Evolutionary conservation across 257 asterid species (phyloP).

Genomic region (Haberlea rhodopensis): DNA sequence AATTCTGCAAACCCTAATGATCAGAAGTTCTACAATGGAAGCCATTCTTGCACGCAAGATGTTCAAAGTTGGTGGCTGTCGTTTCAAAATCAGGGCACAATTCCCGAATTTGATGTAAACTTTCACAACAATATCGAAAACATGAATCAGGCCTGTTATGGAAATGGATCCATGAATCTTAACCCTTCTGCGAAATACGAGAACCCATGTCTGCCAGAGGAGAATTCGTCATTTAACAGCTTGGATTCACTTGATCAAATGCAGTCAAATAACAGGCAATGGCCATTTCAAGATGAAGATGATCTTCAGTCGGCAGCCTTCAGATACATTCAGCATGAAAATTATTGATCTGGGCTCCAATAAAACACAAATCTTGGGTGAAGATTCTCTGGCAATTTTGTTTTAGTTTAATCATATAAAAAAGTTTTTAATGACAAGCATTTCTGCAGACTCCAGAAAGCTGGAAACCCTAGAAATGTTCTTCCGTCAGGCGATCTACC

Average conservation of each 20-base stretch:
- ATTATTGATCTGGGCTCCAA: conserved; percentile 24
- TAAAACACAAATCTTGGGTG: conserved; percentile 17
- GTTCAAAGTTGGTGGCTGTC: conserved; percentile 54
- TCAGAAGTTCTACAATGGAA: conserved; percentile 30
- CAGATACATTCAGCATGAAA: conserved; percentile 50
- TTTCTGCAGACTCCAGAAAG: conserved; percentile 9
- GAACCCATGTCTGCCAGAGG: conserved; percentile 33
- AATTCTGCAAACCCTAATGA: conserved; percentile 49
- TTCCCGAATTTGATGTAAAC: conserved; percentile 38
- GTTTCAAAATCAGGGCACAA: conserved; percentile 32
- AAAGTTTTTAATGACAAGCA: conserved; percentile 19
- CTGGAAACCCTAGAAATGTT: conserved; percentile 43
- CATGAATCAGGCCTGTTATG: conserved; percentile 7
- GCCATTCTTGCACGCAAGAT: conserved; percentile 38
- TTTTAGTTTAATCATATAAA: conserved; percentile 19
- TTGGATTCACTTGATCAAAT: conserved; percentile 52
- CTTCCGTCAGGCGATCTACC: conserved; percentile 29
- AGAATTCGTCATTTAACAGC: conserved; percentile 39
- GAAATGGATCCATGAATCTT: conserved; percentile 15
- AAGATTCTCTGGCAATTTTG: conserved; percentile 23
- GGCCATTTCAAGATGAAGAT: conserved; percentile 62
- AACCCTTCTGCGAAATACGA: conserved; percentile 35
- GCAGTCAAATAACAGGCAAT: conserved; percentile 43
- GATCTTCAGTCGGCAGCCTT: conserved; percentile 71
- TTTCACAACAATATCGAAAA: conserved; percentile 16